These are phyloP conservation scores for Beta corolliflora DNA, from an alignment of 179 eudicot genomes.

Conservation along the genomic window DNA sequence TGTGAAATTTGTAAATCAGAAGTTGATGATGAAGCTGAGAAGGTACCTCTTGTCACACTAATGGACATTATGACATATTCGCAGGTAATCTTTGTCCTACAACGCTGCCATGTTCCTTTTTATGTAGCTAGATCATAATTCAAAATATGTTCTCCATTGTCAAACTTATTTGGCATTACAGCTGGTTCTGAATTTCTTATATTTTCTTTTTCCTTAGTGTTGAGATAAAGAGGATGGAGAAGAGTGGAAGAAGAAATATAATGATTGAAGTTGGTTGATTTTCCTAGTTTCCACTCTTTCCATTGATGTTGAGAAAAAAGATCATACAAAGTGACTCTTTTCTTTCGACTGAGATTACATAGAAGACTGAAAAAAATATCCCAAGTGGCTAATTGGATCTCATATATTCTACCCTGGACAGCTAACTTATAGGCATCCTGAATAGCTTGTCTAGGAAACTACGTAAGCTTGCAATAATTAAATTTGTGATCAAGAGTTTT, in stretches of 20 bases:
- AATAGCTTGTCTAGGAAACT: too few species aligned
- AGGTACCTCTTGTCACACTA: constrained; percentile 66
- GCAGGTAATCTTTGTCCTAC: constrained; percentile 46
- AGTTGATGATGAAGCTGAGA: constrained; percentile 41
- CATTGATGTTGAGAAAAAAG: too few species aligned
- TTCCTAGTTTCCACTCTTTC: not conserved
- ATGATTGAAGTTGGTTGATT: not conserved
- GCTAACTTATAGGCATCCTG: too few species aligned
- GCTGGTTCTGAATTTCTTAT: not conserved
- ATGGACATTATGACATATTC: constrained; percentile 64
- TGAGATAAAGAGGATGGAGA: too few species aligned
- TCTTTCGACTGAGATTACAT: too few species aligned
- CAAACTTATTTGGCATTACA: not conserved
- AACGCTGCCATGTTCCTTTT: not conserved
- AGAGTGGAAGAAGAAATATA: not conserved
- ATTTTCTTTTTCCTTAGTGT: not conserved
- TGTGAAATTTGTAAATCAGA: constrained; percentile 38
- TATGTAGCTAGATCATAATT: not conserved
- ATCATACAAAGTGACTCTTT: too few species aligned
- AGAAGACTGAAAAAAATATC: too few species aligned
- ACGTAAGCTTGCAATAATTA: too few species aligned
- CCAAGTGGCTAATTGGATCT: too few species aligned
- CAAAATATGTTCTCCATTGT: not conserved
- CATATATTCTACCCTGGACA: too few species aligned
- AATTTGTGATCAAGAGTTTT: too few species aligned